Evolutionary conservation across 1,139 yeast species (phyloP).

Genomic region (Candida gigantensis): DNA sequence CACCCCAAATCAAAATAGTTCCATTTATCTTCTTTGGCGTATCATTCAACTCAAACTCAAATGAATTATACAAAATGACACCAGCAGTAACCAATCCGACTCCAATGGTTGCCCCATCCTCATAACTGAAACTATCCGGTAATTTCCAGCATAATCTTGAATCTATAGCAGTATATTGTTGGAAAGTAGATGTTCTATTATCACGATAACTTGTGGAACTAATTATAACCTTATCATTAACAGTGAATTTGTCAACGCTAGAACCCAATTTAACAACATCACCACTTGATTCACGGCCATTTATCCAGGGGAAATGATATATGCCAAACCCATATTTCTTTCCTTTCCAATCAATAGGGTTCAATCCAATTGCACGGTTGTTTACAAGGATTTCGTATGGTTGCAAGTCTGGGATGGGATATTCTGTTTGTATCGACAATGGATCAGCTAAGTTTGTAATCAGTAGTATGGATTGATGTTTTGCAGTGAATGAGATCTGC

Average conservation of each 20-base stretch:
- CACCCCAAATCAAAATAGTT: conserved; percentile 48
- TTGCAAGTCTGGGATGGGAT: conserved; percentile 21
- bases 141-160: conserved; percentile 45
- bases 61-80: conserved; percentile 33
- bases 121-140: conserved; percentile 28
- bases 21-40: conserved; percentile 12
- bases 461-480: conserved; percentile 16
- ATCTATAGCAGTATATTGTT: conserved; percentile 45
- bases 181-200: conserved; percentile 48
- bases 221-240: conserved; percentile 39
- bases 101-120: conserved; percentile 48
- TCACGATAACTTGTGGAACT: conserved; percentile 51
- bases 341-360: conserved; percentile 56
- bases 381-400: conserved; percentile 38
- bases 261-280: conserved; percentile 33
- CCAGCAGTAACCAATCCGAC: conserved; percentile 52
- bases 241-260: conserved; percentile 25
- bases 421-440: conserved; percentile 15
- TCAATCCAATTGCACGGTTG: conserved; percentile 44
- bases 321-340: conserved; percentile 49
- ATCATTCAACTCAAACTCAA: conserved; percentile 19
- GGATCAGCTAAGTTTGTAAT: conserved; percentile 20
- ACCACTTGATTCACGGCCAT: conserved; percentile 50
- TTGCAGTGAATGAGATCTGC: conserved; percentile 10
- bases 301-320: conserved; percentile 51